Evolutionary conservation across 768 basidiomycete genomes (phyloP), one percentile per base, ranked within the genome.

Genomic region (Collybiopsis luxurians): DNA sequence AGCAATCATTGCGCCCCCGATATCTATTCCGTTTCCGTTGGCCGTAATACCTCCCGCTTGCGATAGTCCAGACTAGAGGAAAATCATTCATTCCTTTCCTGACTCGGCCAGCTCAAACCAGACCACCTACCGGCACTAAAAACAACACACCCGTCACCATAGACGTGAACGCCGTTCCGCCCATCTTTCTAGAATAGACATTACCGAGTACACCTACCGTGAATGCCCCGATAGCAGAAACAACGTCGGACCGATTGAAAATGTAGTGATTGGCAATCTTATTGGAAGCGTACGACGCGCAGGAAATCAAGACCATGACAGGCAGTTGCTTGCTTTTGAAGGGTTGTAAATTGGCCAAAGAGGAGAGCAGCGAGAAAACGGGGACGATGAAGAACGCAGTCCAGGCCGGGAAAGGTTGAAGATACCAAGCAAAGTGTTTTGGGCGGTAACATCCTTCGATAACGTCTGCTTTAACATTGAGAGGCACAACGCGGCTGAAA

Each of bases 111-210:
- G n/a, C n/a, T n/a, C n/a, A n/a, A n/a, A n/a, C n/a, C 9, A 44
- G 34, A 61, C 49, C 19, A 79, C 87, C 68, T 67, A 92, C 91
- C 12, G 92, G 92, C 24, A 95, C 90, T 58, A 94, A 74, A 71
- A 95, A 92, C 60, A 92, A 69, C 4, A 95, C 90, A 38, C 91
- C 92, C 24, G 92, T 89, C 39, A 93, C 90, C 92, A 95, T 95
- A 2, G 86, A 86, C 10, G 91, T 92, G 71, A 94, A 94, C 19
- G 92, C 92, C 3, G 91, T 93, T 7, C 91, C 92, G 7, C 87
- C 82, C 80, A 90, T 86, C 66, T 82, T 83, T 45, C 91, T 79
- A 39, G 91, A 92, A 69, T 92, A 92, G 1, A 88, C 69, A 63
- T 92, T 92, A 2, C 90, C 91, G 19, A 92, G 72, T 27, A 92